Conservation (phyloP, 2,329 filamentous ascomycete genomes). For the Paecilomyces variotii region DNA sequence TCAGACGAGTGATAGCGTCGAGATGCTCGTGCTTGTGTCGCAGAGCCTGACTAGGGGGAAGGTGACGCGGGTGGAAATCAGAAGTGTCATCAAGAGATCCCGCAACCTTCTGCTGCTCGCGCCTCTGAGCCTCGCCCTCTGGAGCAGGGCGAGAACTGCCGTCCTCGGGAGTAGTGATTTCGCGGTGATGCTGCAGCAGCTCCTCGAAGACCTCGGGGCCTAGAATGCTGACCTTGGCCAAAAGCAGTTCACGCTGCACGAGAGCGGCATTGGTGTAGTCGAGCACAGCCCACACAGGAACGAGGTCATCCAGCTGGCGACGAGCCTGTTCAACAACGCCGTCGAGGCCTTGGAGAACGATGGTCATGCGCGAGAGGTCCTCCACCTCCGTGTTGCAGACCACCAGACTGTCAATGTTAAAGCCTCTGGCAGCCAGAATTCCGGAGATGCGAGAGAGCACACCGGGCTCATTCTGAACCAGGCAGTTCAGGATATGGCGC, state of each 20-base stretch:
- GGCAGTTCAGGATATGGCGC: slow-evolving; percentile 92
- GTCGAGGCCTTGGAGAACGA: slow-evolving; percentile 91
- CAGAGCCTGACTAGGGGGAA: slow-evolving; percentile 80
- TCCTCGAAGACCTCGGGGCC: slow-evolving; percentile 98
- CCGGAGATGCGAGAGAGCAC: slow-evolving; percentile 94
- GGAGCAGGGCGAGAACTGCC: slow-evolving; percentile 34
- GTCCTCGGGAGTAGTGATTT: slow-evolving; percentile 55
- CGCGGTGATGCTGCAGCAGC: slow-evolving; percentile 86
- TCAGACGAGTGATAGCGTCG: slow-evolving; percentile 89
- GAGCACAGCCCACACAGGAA: slow-evolving; percentile 95
- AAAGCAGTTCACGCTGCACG: slow-evolving; percentile 88
- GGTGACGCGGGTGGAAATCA: slow-evolving; percentile 84
- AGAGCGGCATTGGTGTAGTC: slow-evolving; percentile 91
- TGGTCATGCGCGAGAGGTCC: slow-evolving; percentile 96
- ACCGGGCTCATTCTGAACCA: slow-evolving; percentile 98
- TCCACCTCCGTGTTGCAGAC: slow-evolving; percentile 97
- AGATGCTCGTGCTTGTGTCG: slow-evolving; percentile 97
- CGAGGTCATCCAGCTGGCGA: slow-evolving; percentile 88
- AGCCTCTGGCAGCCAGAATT: slow-evolving; percentile 88
- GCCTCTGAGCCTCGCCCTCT: slow-evolving; percentile 21
- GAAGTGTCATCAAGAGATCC: slow-evolving; percentile 16
- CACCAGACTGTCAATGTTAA: slow-evolving; percentile 98
- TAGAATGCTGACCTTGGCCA: slow-evolving; percentile 94
- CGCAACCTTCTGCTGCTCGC: slow-evolving; percentile 32
- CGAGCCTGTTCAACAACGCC: slow-evolving; percentile 96